Evolutionary conservation across 140 eudicot species (phyloP), one percentile per base, ranked within the genome.

Genomic region (Flaveria floridana): DNA sequence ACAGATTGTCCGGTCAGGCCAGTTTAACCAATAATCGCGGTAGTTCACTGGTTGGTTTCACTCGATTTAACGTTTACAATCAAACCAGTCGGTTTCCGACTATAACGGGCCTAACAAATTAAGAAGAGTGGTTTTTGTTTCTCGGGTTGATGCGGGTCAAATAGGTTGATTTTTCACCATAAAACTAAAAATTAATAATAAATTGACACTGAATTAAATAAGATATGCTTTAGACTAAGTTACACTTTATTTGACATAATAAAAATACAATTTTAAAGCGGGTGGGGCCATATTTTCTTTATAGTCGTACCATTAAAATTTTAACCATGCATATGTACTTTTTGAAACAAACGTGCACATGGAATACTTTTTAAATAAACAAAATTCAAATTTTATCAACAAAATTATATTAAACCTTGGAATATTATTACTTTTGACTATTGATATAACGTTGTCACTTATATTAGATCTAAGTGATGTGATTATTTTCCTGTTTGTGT

Each of bases 251-350:
- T 23, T 61, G 66, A 61, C 26, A 61, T 25, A 39, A 61, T 25
- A n/a, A 25, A 59, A 11, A 11, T 4, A 28, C 21, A 10, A 61
- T 0, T 61, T 61, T 59, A 59, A 23, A 25, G 26, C 3, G 9
- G 28, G 67, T 61, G 67, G 42, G 42, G 19, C 67, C 14, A 26
- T 61, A 21, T 12, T 58, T 12, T 11, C 34, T 58, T 12, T 12
- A 61, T 12, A 61, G 67, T 26, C 67, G 18, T 61, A 26, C 28
- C 28, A 61, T 61, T 61, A 61, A 61, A 61, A 61, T 61, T 25
- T 61, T 61, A 26, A 61, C 67, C 67, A 61, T 13, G 7, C 67
- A 26, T 61, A 39, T 61, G 67, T 26, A 61, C 67, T 61, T 61
- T 26, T 12, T 2, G 4, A 26, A 61, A 12, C 19, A 61, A 61